Base-by-base conservation (phyloP, 768 basidiomycete species). In the Hypholoma sublateritium region DNA sequence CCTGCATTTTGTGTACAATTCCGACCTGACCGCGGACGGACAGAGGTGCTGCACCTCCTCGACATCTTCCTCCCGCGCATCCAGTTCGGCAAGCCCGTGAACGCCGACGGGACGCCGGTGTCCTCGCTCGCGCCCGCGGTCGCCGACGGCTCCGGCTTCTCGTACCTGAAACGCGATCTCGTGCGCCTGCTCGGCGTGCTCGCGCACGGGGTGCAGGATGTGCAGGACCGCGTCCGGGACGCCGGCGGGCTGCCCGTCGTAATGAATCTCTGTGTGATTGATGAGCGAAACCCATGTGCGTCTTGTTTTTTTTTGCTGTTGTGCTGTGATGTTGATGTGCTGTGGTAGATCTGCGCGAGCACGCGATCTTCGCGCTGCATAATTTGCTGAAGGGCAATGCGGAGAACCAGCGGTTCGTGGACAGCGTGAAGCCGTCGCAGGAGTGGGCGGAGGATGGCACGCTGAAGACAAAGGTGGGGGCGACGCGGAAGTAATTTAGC, bases 221-320 rank as follows among this genome's bases (percentile, higher is more conserved):
- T 87, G 41, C 94, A 95, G 67, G 90, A 96, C 70, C 81, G 85
- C 8, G 79, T 87, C 39, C 80, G 94, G 48, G 70, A 70, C 35
- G 84, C 80, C 60, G 88, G 83, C 21, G 94, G 94, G 45, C 84
- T 97, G 57, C 80, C 86, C 50, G 81, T 93, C 45, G 80, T 96
- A 16, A 86, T 97, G 83, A 90, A 89, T 66, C 77, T 95, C 72
- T 95, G 93, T 70, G 91, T 92, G 16, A 77, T 93, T 24, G 95
- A 98, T 68, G 94, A 95, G 64, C 75, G 88, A 56, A 97, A 95
- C 71, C 95, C 95, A 37, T 95, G 95, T 96, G 69, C 72, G 94
- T 32, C 28, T 84, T 47, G 56, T 50, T 49, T 65, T 42, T 52
- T 57, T 53, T 11, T 52, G 58, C 53, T 45, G 56, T 58, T 43